Evolutionary conservation across 345 rosid genomes (phyloP).

Genomic region (Acer saccharum): DNA sequence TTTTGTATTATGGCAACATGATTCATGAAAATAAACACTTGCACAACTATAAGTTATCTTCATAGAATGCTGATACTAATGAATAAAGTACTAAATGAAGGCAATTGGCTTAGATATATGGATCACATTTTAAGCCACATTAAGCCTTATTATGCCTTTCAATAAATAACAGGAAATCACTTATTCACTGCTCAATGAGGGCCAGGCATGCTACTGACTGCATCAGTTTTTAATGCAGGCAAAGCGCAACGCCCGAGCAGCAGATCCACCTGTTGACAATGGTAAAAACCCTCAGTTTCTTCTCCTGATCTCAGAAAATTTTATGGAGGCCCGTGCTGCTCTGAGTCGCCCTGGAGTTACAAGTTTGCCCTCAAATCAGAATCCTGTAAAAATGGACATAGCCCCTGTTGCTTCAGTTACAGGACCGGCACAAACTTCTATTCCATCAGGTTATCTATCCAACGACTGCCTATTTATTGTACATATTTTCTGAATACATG

Average conservation of each 20-base stretch:
- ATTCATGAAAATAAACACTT: neutral
- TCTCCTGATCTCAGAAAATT: constrained; percentile 81
- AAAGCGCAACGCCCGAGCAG: constrained; percentile 63
- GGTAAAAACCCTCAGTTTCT: constrained; percentile 76
- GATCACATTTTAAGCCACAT: neutral
- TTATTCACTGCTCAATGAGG: constrained; percentile 10
- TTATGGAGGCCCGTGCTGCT: constrained; percentile 91
- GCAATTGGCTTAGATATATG: neutral
- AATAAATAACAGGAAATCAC: constrained; percentile 7
- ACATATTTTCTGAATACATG: constrained; percentile 14
- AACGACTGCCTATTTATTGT: constrained; percentile 6
- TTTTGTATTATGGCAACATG: neutral
- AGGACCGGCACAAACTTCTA: constrained; percentile 60
- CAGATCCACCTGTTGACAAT: constrained; percentile 70
- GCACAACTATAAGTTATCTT: neutral
- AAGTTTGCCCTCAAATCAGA: constrained; percentile 65
- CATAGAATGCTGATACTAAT: neutral
- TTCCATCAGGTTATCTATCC: constrained; percentile 61
- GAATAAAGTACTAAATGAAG: neutral
- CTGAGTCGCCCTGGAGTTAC: constrained; percentile 71
- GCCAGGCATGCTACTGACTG: constrained; percentile 26
- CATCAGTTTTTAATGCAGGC: constrained; percentile 54
- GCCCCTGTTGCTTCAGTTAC: constrained; percentile 64
- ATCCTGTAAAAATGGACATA: constrained; percentile 84
- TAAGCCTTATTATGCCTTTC: neutral